Conservation (phyloP, 2,329 filamentous ascomycete genomes). For the Geosmithia putterillii region DNA sequence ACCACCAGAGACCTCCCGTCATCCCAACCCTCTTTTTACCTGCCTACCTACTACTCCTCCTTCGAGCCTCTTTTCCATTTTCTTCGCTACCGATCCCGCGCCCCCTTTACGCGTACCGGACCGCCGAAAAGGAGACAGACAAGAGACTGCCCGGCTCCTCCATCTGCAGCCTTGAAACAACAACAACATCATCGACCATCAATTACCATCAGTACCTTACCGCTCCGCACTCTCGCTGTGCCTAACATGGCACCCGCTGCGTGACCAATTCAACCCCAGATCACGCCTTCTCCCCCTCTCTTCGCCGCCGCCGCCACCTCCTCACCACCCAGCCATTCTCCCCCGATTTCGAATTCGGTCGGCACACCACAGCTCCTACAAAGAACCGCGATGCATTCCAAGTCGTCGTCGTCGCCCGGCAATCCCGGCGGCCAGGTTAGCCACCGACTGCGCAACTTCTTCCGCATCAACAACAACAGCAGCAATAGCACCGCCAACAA, state of each 20-base stretch:
- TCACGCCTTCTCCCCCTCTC: constrained; percentile 1
- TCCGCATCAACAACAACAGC: constrained; percentile 47
- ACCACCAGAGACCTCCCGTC: not conserved
- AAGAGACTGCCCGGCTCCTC: no score
- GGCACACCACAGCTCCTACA: constrained; percentile 26
- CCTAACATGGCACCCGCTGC: constrained; percentile 26
- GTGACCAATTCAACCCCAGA: constrained; percentile 12
- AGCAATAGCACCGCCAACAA: constrained; percentile 19
- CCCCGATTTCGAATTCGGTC: constrained; percentile 24
- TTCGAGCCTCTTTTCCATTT: not conserved
- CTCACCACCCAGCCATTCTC: constrained; percentile 2
- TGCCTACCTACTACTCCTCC: not conserved
- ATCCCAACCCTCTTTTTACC: not conserved
- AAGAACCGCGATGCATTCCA: not conserved
- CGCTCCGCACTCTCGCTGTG: constrained; percentile 2
- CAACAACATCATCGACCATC: no score
- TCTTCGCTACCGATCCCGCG: not conserved
- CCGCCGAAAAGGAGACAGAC: constrained; percentile 3
- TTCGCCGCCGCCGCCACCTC: not conserved
- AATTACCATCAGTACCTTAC: no score
- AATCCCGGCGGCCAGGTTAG: constrained; percentile 44
- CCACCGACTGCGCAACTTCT: constrained; percentile 59
- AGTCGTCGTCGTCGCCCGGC: not conserved
- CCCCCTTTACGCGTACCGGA: not conserved
- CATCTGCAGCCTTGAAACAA: not conserved